Evolutionary conservation across 75 land plant genomes (phyloP), one percentile per base, ranked within the genome.

Genomic region (Sequoiadendron giganteum): DNA sequence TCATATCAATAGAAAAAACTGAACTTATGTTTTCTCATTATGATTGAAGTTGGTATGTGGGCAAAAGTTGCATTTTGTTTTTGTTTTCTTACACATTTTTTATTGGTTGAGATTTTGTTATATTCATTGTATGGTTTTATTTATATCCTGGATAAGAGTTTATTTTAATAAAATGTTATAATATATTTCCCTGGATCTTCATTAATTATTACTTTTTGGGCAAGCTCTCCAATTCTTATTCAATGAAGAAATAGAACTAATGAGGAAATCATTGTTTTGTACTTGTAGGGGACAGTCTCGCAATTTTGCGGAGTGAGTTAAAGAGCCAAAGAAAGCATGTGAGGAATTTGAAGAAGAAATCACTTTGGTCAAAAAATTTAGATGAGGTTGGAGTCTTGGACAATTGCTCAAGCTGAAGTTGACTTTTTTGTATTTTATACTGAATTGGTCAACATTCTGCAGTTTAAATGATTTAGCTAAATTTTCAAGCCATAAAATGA

Each of bases 361-460:
- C 96, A 38, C 90, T 97, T 84, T 97, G 99, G 99, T 95, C 96
- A 11, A 97, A 90, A 90, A 94, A 65, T 79, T 88, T 96, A 86
- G 99, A 97, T 83, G 98, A 97, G 98, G 99, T 96, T 93, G n/a
- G n/a, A n/a, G n/a, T n/a, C n/a, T n/a, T n/a, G 48, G 45, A 34
- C 49, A 32, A 15, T 75, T 43, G 38, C 65, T 72, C 16, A 86
- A 86, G 42, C 80, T 86, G 42, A 78, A 78, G 81, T 78, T 45
- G 9, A 78, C 25, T 39, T 78, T 40, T 78, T 78, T 42, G 6
- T 36, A 36, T 78, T 78, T 45, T 81, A 45, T 25, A 1, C 47
- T 43, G 45, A 43, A 40, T 25, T 81, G 83, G 21, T 43, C 10
- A 47, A 21, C 49, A 10, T 43, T 42, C 21, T 40, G 45, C 43